These are phyloP conservation scores for Clavulina sp. DNA, from an alignment of 768 basidiomycete species.

Conservation along the genomic window DNA sequence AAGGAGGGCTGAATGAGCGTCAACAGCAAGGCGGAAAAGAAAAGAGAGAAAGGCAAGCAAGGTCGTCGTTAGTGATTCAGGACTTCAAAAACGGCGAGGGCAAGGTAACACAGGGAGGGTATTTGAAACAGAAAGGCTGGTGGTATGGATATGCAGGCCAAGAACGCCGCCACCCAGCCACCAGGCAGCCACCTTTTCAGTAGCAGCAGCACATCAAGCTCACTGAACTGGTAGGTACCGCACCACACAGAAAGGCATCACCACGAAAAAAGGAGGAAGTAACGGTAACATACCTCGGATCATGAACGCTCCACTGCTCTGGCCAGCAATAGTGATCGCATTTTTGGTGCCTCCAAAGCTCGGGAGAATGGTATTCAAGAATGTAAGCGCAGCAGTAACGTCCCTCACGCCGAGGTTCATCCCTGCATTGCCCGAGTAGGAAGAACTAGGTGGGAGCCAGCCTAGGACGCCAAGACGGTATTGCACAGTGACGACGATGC, in stretches of 20 bases:
- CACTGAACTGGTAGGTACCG: background rate
- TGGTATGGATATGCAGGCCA: too few relatives aligned
- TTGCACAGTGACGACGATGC: constrained; percentile 68
- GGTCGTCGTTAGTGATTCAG: too few relatives aligned
- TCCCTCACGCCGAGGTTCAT: constrained; percentile 61
- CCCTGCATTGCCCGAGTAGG: constrained; percentile 25
- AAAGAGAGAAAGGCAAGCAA: too few relatives aligned
- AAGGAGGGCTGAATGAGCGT: constrained; percentile 33
- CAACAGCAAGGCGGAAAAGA: too few relatives aligned
- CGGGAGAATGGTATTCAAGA: constrained; percentile 38
- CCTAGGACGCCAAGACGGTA: constrained; percentile 73
- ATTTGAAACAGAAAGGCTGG: too few relatives aligned
- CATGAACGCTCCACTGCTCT: constrained; percentile 65
- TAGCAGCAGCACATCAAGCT: too few relatives aligned
- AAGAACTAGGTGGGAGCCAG: constrained; percentile 56
- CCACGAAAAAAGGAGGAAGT: background rate
- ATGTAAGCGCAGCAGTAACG: constrained; percentile 44
- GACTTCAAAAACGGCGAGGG: too few relatives aligned
- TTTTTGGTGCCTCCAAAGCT: constrained; percentile 46
- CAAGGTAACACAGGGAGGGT: too few relatives aligned
- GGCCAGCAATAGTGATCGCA: constrained; percentile 63
- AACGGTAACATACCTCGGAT: constrained; percentile 28
- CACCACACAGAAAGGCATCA: background rate
- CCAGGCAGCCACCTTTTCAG: too few relatives aligned
- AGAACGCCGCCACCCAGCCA: too few relatives aligned